phyloP scores from a whole-genome alignment of 768 basidiomycete species.

The Lactifluus piperatus region DNA sequence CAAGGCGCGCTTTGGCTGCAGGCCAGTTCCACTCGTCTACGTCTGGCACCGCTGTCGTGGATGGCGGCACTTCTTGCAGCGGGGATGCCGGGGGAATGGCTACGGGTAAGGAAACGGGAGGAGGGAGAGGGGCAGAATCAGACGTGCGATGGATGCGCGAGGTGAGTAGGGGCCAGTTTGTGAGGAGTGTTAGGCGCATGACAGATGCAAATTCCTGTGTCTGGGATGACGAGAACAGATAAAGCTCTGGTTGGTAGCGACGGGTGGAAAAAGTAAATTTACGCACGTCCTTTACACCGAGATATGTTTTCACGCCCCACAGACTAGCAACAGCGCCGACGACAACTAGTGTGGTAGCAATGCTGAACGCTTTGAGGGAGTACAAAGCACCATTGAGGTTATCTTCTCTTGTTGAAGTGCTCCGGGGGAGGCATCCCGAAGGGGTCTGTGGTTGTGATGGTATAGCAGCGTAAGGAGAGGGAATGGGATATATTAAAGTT shows the following conservation, averaged over 20 bases:
- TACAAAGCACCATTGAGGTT: slow-evolving; percentile 44
- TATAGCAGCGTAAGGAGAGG: not conserved
- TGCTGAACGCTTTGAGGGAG: slow-evolving; percentile 52
- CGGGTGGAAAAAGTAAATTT: not conserved
- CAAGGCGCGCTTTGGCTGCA: slow-evolving; percentile 45
- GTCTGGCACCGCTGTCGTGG: not conserved
- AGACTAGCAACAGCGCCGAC: slow-evolving; percentile 37
- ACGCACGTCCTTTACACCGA: slow-evolving; percentile 52
- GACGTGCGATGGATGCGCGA: slow-evolving; percentile 44
- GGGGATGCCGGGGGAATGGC: not conserved
- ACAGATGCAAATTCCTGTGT: slow-evolving; percentile 49
- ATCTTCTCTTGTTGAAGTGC: slow-evolving; percentile 21
- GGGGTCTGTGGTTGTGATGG: not conserved
- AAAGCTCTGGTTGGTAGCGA: not conserved
- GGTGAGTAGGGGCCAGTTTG: slow-evolving; percentile 41
- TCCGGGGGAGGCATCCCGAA: not conserved
- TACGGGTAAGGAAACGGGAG: not conserved
- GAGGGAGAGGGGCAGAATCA: slow-evolving; percentile 22
- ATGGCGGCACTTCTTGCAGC: not conserved
- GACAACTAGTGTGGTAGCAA: slow-evolving; percentile 54
- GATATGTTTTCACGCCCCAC: slow-evolving; percentile 40
- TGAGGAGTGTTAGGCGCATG: slow-evolving; percentile 44
- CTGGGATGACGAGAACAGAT: slow-evolving; percentile 24
- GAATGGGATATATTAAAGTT: not conserved
- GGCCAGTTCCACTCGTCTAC: slow-evolving; percentile 40